A percentile compares a stretch with the other conserved stretches of the same genome.
phyloP scores from a whole-genome alignment of 192 early-diverging fungal species.

The Umbelopsis isabellina region DNA sequence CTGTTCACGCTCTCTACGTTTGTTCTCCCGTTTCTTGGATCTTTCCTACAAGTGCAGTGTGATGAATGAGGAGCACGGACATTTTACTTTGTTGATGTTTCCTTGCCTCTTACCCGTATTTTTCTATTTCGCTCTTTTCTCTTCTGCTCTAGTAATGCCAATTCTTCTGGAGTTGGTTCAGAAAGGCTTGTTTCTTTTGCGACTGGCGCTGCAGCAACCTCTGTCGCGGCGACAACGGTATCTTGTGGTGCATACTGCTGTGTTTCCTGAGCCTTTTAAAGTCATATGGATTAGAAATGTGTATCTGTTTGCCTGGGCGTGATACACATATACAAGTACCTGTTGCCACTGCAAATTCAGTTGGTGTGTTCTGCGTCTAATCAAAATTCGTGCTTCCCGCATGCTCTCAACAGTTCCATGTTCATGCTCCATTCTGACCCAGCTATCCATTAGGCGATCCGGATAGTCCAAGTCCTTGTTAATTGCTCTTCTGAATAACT shows the following conservation, averaged over 20 bases:
- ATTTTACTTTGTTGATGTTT: background rate
- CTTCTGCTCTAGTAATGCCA: background rate
- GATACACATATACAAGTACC: background rate
- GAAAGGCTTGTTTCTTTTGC: too few species aligned
- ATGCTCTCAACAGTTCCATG: constrained; percentile 29
- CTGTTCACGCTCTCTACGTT: background rate
- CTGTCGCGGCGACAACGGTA: too few species aligned
- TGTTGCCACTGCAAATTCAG: constrained; percentile 27
- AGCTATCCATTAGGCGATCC: constrained; percentile 41
- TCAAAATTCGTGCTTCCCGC: constrained; percentile 25
- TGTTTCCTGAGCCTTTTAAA: background rate
- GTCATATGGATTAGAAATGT: background rate
- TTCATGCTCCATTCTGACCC: constrained; percentile 41
- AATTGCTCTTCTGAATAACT: constrained; percentile 35
- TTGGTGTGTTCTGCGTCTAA: constrained; percentile 22
- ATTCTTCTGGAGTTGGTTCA: background rate
- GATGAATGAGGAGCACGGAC: background rate
- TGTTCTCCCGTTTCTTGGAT: background rate
- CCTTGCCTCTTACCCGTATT: background rate
- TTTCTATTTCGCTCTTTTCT: background rate
- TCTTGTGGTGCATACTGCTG: background rate
- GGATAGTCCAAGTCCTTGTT: constrained; percentile 42
- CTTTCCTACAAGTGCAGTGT: background rate
- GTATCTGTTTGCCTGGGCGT: too few species aligned
- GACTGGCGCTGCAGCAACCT: too few species aligned